Evolutionary conservation across 352 stramenopile species (phyloP), one percentile per base, ranked within the genome.

Genomic region (Phytopythium sindhum): DNA sequence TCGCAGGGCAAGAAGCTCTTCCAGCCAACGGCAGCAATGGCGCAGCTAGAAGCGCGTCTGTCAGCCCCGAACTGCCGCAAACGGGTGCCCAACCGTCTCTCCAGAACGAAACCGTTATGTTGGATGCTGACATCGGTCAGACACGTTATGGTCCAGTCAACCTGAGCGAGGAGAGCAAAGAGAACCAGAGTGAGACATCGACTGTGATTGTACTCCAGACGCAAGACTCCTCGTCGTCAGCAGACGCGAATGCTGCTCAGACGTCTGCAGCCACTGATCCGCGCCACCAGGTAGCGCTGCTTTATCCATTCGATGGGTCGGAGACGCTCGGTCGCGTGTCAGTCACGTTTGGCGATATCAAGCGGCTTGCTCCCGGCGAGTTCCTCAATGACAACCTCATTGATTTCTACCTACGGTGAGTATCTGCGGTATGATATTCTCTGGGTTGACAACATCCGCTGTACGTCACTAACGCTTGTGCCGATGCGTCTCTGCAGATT

Each of bases 301-400:
- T 72, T 11, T 92, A 92, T 65, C 84, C 84, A 2, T 92, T 84
- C 50, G 81, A 90, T 51, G 79, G 77, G 2, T 69, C 70, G 7
- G 73, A 84, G 44, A 68, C 60, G 15, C 37, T 63, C 0, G 84
- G 84, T 4, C 67, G 80, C 33, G 90, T 95, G 33, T 81, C 75
- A 1, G 71, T 98, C 63, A 89, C 81, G 21, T 77, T 93, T 28
- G 87, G 93, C 33, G 95, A 98, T 61, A 83, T 92, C 26, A 85
- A 96, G 39, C 77, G 91, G 19, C 77, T 98, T 12, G 74, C 78
- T n/a, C 91, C 91, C 2, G 86, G 81, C 14, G 87, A 98, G 68
- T 98, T 98, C 67, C 67, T 99, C 56, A 98, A 98, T 74, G 91
- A 98, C 75, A 95, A 88, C 64, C 86, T 97, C 64, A 90, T 97